Conservation (phyloP, 192 early-diverging fungal genomes). For the Linnemannia hyalina region DNA sequence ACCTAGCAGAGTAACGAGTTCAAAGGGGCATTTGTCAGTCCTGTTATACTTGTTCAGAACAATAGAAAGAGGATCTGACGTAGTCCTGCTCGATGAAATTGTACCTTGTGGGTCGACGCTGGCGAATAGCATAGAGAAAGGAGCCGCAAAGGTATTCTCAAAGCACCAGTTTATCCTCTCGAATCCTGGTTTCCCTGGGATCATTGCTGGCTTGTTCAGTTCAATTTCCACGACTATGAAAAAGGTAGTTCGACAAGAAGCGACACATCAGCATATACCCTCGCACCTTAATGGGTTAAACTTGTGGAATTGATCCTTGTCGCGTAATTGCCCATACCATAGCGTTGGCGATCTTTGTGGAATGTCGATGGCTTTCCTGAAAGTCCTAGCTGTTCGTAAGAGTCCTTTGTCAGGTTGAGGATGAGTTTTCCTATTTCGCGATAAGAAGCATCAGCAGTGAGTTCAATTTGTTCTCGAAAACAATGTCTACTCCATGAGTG, state of each 20-base stretch:
- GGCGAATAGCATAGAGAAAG: constrained; percentile 55
- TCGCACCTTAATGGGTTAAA: no score
- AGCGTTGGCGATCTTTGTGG: constrained; percentile 43
- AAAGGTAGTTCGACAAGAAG: neutral
- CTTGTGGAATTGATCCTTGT: no score
- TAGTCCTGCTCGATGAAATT: neutral
- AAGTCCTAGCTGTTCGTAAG: constrained; percentile 60
- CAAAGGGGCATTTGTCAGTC: neutral
- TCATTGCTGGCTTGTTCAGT: constrained; percentile 46
- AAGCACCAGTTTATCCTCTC: constrained; percentile 65
- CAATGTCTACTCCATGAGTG: neutral
- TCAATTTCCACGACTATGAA: constrained; percentile 57
- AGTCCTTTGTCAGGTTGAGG: constrained; percentile 59
- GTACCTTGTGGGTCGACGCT: constrained; percentile 42
- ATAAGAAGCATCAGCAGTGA: neutral
- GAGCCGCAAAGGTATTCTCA: constrained; percentile 48
- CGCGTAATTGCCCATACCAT: constrained; percentile 26
- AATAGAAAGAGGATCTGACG: neutral
- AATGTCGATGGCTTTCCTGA: constrained; percentile 52
- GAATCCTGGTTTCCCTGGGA: constrained; percentile 59
- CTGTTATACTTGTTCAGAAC: neutral
- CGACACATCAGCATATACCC: no score
- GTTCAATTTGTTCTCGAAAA: neutral
- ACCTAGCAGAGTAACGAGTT: neutral
- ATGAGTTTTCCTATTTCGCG: constrained; percentile 53